phyloP scores from a whole-genome alignment of 2,329 filamentous ascomycete species.

The Colletotrichum graminicola region DNA sequence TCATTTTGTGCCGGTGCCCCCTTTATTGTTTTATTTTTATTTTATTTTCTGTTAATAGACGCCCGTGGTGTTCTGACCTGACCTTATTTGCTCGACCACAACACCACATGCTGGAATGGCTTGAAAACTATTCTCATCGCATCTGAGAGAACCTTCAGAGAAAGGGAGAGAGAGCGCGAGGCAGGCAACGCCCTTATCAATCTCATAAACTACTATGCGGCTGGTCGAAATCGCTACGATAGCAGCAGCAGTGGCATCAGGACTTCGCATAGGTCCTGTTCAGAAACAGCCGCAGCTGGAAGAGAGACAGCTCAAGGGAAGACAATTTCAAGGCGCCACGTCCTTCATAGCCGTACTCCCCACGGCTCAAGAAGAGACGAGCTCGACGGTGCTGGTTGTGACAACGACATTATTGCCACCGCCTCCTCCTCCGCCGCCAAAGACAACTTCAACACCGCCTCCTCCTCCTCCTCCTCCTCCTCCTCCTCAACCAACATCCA shows the following conservation, averaged over 20 bases:
- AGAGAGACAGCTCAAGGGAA: conserved; percentile 4
- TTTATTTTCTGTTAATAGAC: neutral
- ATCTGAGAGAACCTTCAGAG: neutral
- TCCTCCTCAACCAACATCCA: neutral
- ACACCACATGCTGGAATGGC: conserved; percentile 38
- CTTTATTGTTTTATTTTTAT: neutral
- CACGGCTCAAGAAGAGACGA: conserved; percentile 11
- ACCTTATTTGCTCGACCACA: neutral
- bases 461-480: conserved; percentile 5
- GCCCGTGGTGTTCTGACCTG: neutral
- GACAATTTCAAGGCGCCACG: conserved; percentile 12
- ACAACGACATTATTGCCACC: conserved; percentile 5
- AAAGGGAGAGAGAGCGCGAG: conserved; percentile 2
- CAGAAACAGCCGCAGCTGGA: neutral
- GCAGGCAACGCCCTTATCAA: conserved; percentile 2
- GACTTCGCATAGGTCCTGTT: conserved; percentile 23
- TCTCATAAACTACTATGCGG: conserved; percentile 25
- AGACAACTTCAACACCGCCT: conserved; percentile 21
- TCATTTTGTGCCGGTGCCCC: neutral
- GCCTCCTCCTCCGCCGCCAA: conserved; percentile 1
- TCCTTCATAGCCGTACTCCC: conserved; percentile 36
- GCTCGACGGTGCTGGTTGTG: conserved; percentile 1
- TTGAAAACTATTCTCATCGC: conserved; percentile 17
- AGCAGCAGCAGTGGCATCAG: conserved; percentile 27
- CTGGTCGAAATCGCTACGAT: conserved; percentile 26